Evolutionary conservation across 495 filamentous ascomycete species (phyloP), one percentile per base, ranked within the genome.

Genomic region (Cercophora sp.): DNA sequence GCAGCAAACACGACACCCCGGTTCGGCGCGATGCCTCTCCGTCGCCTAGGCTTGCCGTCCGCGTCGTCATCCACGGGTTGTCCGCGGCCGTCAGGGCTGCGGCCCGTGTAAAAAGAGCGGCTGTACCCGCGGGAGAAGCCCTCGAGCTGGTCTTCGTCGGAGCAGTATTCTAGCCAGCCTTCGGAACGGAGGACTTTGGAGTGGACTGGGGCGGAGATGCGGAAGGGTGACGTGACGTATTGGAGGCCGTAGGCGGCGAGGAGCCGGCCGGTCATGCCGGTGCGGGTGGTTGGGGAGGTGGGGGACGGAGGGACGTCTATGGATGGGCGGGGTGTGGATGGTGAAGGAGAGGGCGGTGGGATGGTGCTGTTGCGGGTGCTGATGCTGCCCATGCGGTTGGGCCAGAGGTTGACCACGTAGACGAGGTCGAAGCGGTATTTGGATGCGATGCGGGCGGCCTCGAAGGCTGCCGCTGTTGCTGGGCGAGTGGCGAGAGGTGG

Each of bases 341-440:
- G 19, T 13, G 57, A 52, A 8, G 15, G 18, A 15, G 23, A 29
- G 13, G 29, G 29, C 19, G 11, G 29, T 25, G 18, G 32, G n/a
- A 20, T 18, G 8, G 19, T 32, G 11, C 16, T 8, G 55, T 23
- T 11, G 9, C 40, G 10, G 9, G 41, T 26, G 34, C 44, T 13
- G 47, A 46, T 9, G 18, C 25, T 41, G 43, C 57, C 65, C 52
- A 59, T 54, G 36, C 58, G 43, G 29, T 32, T 64, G 4, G 72
- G 72, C 72, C 71, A 72, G 2, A 76, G 57, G 37, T 70, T 73
- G 34, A 74, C 64, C 26, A 76, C 62, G 29, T 74, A 76, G 4
- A 74, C 61, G 4, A 76, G 59, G 44, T 74, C 71, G 27, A 76
- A 70, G 16, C 61, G 50, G 49, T 73, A 72, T 23, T 59, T 58